phyloP scores from a whole-genome alignment of 2,329 filamentous ascomycete species.

The Endoconidiophora laricicola region DNA sequence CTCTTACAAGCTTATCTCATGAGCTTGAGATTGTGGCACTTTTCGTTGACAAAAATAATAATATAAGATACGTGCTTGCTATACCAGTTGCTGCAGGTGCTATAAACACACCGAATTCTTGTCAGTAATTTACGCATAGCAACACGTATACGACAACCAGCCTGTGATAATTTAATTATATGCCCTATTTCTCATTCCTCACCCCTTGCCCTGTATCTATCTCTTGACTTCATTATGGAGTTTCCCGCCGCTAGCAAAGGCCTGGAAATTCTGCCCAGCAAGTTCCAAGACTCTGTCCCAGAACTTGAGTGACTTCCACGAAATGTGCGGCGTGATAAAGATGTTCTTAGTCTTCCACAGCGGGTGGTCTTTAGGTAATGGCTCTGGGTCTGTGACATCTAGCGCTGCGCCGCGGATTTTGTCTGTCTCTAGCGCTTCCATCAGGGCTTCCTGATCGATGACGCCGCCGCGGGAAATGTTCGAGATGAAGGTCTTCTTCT shows the following conservation, averaged over 20 bases:
- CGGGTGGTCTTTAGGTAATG: slow-evolving; percentile 48
- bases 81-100: too few relatives aligned
- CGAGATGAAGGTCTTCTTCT: slow-evolving; percentile 41
- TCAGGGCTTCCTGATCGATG: slow-evolving; percentile 36
- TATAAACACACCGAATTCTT: too few relatives aligned
- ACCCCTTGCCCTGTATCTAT: slow-evolving; percentile 16
- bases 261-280: slow-evolving; percentile 25
- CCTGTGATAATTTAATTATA: too few relatives aligned
- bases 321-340: slow-evolving; percentile 41
- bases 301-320: slow-evolving; percentile 26
- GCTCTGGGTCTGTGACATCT: slow-evolving; percentile 68
- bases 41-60: too few relatives aligned
- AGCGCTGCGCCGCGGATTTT: slow-evolving; percentile 47
- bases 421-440: slow-evolving; percentile 37
- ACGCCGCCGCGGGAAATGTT: slow-evolving; percentile 52
- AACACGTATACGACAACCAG: too few relatives aligned
- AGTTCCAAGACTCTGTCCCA: slow-evolving; percentile 26
- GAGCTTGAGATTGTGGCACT: too few relatives aligned
- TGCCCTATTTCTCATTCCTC: too few relatives aligned
- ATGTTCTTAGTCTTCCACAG: slow-evolving; percentile 56
- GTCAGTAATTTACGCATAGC: too few relatives aligned
- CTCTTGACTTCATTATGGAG: slow-evolving; percentile 26
- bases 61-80: too few relatives aligned
- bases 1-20: too few relatives aligned
- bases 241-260: slow-evolving; percentile 22